These are phyloP conservation scores for Neurospora intermedia DNA, from an alignment of 495 filamentous ascomycete genomes.

Conservation along the genomic window DNA sequence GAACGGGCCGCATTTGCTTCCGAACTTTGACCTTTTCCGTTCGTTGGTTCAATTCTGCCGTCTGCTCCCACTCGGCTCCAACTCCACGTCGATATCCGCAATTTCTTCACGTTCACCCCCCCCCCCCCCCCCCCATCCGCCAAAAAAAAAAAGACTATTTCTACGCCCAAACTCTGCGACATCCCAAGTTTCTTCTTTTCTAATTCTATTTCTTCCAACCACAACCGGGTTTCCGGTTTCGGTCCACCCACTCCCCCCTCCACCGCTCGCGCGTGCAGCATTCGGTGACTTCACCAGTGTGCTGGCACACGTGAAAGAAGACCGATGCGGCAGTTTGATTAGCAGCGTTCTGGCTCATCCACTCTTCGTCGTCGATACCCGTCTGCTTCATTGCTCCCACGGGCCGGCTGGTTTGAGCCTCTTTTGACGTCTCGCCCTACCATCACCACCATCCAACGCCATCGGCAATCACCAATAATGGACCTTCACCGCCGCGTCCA, in stretches of 20 bases:
- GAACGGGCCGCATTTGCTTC: neutral
- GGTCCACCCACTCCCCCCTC: neutral
- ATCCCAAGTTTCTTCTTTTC: neutral
- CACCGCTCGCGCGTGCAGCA: neutral
- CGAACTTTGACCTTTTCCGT: neutral
- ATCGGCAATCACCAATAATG: neutral
- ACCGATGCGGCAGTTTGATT: neutral
- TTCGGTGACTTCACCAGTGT: neutral
- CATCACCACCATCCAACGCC: neutral
- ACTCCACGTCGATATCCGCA: neutral
- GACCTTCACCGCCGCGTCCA: slow-evolving; percentile 5
- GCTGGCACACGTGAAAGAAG: neutral
- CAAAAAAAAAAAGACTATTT: neutral
- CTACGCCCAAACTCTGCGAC: neutral
- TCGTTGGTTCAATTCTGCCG: neutral
- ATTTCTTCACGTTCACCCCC: neutral
- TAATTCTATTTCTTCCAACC: neutral
- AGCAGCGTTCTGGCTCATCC: neutral
- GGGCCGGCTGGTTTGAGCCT: neutral
- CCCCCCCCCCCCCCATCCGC: too few relatives aligned
- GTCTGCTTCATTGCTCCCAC: neutral
- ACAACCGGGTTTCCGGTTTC: neutral
- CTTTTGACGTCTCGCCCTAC: neutral
- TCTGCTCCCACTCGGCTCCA: neutral
- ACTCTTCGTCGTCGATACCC: neutral